Evolutionary conservation across 192 early-diverging fungal species (phyloP), one percentile per base, ranked within the genome.

Genomic region (Powellomyces hirtus): DNA sequence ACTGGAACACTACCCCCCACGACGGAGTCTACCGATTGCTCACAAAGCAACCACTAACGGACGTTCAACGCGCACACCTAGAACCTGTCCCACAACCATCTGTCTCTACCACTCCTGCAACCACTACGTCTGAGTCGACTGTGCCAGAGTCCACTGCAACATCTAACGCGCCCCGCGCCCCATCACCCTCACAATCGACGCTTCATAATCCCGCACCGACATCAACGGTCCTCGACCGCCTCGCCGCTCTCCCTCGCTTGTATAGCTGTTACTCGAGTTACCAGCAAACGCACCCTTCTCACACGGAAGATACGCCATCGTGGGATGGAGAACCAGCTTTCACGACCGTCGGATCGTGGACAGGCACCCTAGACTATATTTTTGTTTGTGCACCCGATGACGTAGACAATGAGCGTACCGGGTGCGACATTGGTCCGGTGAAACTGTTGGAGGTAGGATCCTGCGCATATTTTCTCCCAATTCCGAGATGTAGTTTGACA

Each of bases 351-450:
- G 50, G 63, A 31, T 38, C 18, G 10, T 80, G 72, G 73, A 71
- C 67, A 52, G 79, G 79, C 0, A 78, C 75, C 5, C 44, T 80
- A 37, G 79, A 80, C 50, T 80, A 80, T 31, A 71, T 80, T 24
- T 74, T 73, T 38, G 6, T 59, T 8, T 18, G 16, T 27, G 56
- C 35, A 1, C 34, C 45, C n/a, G 36, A 57, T 50, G 64, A 8
- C 10, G n/a, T n/a, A n/a, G n/a, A n/a, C n/a, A n/a, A n/a, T n/a
- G n/a, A n/a, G n/a, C n/a, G n/a, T n/a, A n/a, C n/a, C n/a, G n/a
- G n/a, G n/a, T n/a, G n/a, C n/a, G n/a, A n/a, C n/a, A n/a, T n/a
- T n/a, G n/a, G n/a, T n/a, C n/a, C n/a, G n/a, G n/a, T n/a, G n/a
- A n/a, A n/a, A n/a, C n/a, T n/a, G n/a, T n/a, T n/a, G n/a, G n/a